Percentiles rank a stretch among this genome's conserved stretches.
These are phyloP conservation scores for Hypoxylon trugodes DNA, from an alignment of 495 filamentous ascomycete genomes.

Conservation along the genomic window DNA sequence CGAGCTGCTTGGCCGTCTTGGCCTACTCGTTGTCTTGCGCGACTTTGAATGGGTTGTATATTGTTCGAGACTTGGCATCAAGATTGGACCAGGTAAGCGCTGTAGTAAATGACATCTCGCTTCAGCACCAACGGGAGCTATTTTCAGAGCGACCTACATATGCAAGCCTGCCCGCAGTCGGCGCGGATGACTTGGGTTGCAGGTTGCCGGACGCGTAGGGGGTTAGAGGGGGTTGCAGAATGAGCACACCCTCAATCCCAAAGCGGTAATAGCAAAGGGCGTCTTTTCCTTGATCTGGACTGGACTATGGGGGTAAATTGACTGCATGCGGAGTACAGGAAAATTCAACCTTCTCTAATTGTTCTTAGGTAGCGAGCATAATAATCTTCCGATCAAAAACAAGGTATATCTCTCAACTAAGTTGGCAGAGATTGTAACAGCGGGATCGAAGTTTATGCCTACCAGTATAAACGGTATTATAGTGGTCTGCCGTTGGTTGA, in stretches of 20 bases:
- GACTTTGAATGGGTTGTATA: conserved; percentile 31
- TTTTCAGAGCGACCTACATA: conserved; percentile 40
- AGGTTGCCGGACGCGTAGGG: conserved; percentile 24
- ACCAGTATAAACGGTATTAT: conserved; percentile 8
- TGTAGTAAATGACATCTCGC: conserved; percentile 37
- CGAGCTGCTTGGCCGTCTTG: conserved; percentile 24
- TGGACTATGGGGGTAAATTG: conserved; percentile 39
- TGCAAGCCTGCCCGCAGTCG: conserved; percentile 39
- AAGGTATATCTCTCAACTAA: conserved; percentile 9
- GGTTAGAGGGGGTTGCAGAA: conserved; percentile 26
- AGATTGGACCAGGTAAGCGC: conserved; percentile 41
- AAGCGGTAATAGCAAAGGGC: conserved; percentile 24
- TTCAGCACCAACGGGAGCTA: conserved; percentile 44
- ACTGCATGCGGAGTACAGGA: conserved; percentile 38
- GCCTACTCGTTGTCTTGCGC: conserved; percentile 18
- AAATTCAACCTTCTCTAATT: conserved; percentile 16
- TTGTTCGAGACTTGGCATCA: conserved; percentile 39
- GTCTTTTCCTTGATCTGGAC: conserved; percentile 36
- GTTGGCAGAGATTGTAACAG: conserved; percentile 20
- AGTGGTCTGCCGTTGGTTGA: conserved; percentile 1
- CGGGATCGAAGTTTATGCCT: conserved; percentile 19
- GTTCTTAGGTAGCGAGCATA: conserved; percentile 35
- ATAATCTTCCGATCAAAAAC: conserved; percentile 36
- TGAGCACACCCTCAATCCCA: conserved; percentile 37
- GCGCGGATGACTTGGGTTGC: conserved; percentile 35